Conservation (phyloP, 495 filamentous ascomycete genomes). For the Penicillium antarcticum region DNA sequence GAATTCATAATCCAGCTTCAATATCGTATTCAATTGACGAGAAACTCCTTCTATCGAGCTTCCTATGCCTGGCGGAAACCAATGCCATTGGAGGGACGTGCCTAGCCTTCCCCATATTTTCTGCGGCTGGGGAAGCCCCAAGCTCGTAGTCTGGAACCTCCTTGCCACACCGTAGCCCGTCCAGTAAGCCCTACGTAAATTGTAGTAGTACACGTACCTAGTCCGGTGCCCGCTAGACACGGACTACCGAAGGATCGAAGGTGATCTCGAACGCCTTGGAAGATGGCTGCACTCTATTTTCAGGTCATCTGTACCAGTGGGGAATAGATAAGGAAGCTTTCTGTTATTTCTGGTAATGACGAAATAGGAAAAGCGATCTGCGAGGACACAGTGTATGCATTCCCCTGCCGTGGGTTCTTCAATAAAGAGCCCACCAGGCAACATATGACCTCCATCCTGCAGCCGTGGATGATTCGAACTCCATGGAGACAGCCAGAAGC, state of each 20-base stretch:
- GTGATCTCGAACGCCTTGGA: constrained; percentile 12
- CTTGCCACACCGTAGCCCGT: neutral
- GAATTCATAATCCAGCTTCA: neutral
- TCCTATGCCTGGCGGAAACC: constrained; percentile 3
- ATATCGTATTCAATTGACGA: neutral
- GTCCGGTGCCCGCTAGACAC: neutral
- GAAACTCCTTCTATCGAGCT: constrained; percentile 3
- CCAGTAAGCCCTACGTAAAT: neutral
- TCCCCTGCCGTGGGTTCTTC: neutral
- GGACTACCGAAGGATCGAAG: constrained; percentile 7
- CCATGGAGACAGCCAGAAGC: neutral
- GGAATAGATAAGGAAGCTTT: neutral
- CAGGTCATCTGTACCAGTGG: constrained; percentile 8
- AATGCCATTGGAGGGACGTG: neutral
- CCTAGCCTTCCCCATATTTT: neutral
- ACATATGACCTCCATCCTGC: constrained; percentile 6
- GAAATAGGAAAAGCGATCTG: neutral
- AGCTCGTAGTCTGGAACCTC: neutral
- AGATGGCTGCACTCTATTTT: neutral
- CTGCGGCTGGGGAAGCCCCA: neutral
- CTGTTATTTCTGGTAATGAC: neutral
- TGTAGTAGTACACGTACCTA: neutral
- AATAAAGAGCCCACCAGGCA: neutral
- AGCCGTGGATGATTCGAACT: constrained; percentile 4
- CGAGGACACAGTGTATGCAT: neutral